Percentiles rank a stretch among this genome's conserved stretches.
Conservation (phyloP, 163 green algal genomes). For the Picocystis sp. region DNA sequence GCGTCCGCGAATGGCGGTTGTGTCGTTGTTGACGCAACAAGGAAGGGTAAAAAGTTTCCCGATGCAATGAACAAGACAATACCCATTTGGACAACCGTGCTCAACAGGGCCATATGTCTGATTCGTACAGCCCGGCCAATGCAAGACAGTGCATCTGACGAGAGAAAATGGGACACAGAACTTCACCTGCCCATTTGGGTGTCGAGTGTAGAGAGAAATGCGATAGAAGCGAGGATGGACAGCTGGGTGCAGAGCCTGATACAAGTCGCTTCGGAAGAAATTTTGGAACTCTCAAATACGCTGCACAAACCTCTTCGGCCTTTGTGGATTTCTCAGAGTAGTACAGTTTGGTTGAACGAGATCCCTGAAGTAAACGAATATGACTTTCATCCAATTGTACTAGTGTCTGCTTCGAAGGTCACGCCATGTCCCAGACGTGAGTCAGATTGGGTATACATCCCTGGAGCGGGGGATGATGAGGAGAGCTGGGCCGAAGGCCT, state of each 20-base stretch:
- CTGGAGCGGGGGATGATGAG: slow-evolving; percentile 85
- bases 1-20: slow-evolving; percentile 40
- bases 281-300: slow-evolving; percentile 24
- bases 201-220: slow-evolving; percentile 38
- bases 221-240: slow-evolving; percentile 51
- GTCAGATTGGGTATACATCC: slow-evolving; percentile 43
- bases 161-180: slow-evolving; percentile 32
- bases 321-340: slow-evolving; percentile 73
- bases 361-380: slow-evolving; percentile 28
- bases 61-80: slow-evolving; percentile 88
- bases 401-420: slow-evolving; percentile 62
- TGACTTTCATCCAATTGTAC: slow-evolving; percentile 63
- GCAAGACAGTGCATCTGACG: too few species aligned
- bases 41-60: slow-evolving; percentile 68
- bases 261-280: slow-evolving; percentile 27
- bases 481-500: slow-evolving; percentile 77
- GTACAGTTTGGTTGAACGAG: slow-evolving; percentile 48
- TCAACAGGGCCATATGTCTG: slow-evolving; percentile 44
- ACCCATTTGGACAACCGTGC: slow-evolving; percentile 74
- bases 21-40: slow-evolving; percentile 89
- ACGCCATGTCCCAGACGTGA: not conserved
- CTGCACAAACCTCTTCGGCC: slow-evolving; percentile 75
- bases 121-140: not conserved
- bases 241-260: slow-evolving; percentile 48
- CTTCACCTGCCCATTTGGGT: slow-evolving; percentile 77